Percentiles rank a stretch among this genome's conserved stretches.
These are phyloP conservation scores for Ophioceras dolichostomum DNA, from an alignment of 2,329 filamentous ascomycete species.

Conservation along the genomic window DNA sequence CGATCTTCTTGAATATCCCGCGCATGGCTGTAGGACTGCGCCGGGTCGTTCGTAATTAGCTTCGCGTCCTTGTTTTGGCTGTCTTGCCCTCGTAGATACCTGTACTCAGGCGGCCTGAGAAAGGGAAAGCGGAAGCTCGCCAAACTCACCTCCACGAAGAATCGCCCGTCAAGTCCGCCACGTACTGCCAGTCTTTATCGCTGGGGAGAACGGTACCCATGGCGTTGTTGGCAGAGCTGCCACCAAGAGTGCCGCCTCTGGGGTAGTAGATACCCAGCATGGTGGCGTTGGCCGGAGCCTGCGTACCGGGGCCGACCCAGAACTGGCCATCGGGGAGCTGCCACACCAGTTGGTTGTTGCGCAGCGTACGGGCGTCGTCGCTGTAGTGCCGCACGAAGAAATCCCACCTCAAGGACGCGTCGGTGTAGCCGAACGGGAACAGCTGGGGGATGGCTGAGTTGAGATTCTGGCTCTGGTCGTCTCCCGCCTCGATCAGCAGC, in stretches of 20 bases:
- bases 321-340: slow-evolving; percentile 18
- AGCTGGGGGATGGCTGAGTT: slow-evolving; percentile 13
- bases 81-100: no score
- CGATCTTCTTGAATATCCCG: slow-evolving; percentile 38
- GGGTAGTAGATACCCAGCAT: slow-evolving; percentile 24
- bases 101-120: no score
- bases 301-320: slow-evolving; percentile 17
- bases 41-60: no score
- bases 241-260: slow-evolving; percentile 22
- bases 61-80: no score
- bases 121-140: no score
- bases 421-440: slow-evolving; percentile 7
- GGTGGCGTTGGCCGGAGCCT: slow-evolving; percentile 18
- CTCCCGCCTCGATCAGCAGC: slow-evolving; percentile 45
- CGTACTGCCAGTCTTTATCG: slow-evolving; percentile 26
- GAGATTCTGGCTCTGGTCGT: slow-evolving; percentile 28
- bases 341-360: slow-evolving; percentile 37
- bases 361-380: slow-evolving; percentile 31
- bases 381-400: slow-evolving; percentile 50
- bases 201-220: slow-evolving; percentile 24
- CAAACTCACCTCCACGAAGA: slow-evolving; percentile 19
- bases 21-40: slow-evolving; percentile 39
- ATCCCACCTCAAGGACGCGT: slow-evolving; percentile 31
- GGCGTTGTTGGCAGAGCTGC: slow-evolving; percentile 23
- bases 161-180: slow-evolving; percentile 28